Conservation (phyloP, 768 basidiomycete species). For the Cyclocybe cylindracea region DNA sequence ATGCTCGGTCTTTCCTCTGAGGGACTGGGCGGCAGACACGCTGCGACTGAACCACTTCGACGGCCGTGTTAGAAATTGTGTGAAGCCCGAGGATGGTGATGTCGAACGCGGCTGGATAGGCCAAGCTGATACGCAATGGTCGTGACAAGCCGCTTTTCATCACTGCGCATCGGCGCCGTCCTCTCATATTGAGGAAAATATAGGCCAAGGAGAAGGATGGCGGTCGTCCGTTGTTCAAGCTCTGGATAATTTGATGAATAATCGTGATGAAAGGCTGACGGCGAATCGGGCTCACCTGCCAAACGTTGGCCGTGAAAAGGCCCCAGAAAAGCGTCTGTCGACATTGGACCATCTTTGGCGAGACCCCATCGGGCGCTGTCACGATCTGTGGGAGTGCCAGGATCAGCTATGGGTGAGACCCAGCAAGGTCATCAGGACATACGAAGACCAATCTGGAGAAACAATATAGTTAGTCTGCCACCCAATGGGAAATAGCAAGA, state of each 20-base stretch:
- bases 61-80: conserved; percentile 65
- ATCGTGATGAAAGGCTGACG: neutral
- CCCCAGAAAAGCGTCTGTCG: conserved; percentile 79
- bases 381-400: conserved; percentile 44
- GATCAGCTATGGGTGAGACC: neutral
- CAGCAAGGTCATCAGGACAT: conserved; percentile 25
- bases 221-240: conserved; percentile 69
- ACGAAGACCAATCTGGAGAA: conserved; percentile 61
- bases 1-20: conserved; percentile 51
- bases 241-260: conserved; percentile 37
- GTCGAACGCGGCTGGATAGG: conserved; percentile 52
- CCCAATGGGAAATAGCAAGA: neutral
- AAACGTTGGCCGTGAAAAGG: conserved; percentile 69
- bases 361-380: conserved; percentile 68
- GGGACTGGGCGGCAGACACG: conserved; percentile 43
- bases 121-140: no score
- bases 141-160: no score
- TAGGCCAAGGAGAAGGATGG: conserved; percentile 67
- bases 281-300: conserved; percentile 47
- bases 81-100: conserved; percentile 66
- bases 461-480: no score
- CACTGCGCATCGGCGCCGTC: no score
- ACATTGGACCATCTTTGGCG: conserved; percentile 60
- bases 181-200: conserved; percentile 57
- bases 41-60: conserved; percentile 74